These are phyloP conservation scores for Stereum hirsutum DNA, from an alignment of 1,284 basidiomycete species.

Conservation along the genomic window DNA sequence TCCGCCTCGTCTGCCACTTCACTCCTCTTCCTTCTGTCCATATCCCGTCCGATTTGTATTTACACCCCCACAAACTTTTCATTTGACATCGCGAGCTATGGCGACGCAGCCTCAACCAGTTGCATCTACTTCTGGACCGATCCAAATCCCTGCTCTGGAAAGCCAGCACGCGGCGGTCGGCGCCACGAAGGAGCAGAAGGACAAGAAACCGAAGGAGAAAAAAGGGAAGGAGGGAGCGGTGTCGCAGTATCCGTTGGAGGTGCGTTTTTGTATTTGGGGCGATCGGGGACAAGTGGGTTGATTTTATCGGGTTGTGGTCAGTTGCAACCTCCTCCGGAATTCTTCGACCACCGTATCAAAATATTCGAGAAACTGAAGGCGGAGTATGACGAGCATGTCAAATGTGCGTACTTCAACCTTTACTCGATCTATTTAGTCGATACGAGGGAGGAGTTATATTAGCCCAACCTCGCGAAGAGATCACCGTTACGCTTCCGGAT, in stretches of 20 bases:
- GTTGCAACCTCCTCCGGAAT: constrained; percentile 80
- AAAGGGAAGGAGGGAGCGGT: constrained; percentile 35
- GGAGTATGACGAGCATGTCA: constrained; percentile 77
- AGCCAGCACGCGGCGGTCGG: neutral
- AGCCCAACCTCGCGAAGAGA: constrained; percentile 84
- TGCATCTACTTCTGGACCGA: neutral
- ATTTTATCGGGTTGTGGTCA: constrained; percentile 21
- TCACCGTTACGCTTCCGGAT: constrained; percentile 83
- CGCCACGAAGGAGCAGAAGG: neutral
- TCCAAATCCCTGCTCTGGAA: neutral
- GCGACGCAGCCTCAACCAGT: neutral
- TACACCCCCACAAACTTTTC: neutral
- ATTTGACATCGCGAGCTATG: neutral
- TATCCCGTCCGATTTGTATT: neutral
- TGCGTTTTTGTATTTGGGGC: constrained; percentile 22
- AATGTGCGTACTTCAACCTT: constrained; percentile 46
- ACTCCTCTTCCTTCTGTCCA: neutral
- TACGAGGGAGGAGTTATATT: no score
- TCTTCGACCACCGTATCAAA: constrained; percentile 84
- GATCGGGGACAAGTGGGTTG: neutral
- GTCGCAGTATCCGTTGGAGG: constrained; percentile 55
- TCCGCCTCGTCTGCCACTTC: neutral
- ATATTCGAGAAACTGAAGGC: constrained; percentile 88
- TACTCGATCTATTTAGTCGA: neutral
- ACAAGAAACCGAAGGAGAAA: constrained; percentile 43